A percentile compares a stretch with the other conserved stretches of the same genome.
Conservation (phyloP, 208 protist species). For the Leishmania tropica region DNA sequence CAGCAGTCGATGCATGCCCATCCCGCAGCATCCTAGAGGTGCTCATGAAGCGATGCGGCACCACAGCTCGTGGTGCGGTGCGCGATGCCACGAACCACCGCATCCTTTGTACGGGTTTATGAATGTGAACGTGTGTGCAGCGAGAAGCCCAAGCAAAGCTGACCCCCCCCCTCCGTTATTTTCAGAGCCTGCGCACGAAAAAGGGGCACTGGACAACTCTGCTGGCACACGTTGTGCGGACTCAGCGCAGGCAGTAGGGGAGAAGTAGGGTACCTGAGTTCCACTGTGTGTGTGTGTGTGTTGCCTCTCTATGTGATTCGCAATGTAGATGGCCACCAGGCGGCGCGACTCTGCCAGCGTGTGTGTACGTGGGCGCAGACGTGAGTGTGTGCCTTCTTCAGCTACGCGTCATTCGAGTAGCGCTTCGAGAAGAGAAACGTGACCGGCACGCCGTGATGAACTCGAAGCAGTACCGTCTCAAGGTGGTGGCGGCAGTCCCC, state of each 20-base stretch:
- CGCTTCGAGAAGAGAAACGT: neutral
- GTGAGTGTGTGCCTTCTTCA: neutral
- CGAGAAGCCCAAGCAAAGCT: neutral
- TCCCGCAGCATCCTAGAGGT: neutral
- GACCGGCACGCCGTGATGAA: neutral
- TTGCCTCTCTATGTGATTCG: neutral
- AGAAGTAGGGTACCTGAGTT: neutral
- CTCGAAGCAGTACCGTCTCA: neutral
- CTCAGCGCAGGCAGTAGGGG: neutral
- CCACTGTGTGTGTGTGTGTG: neutral
- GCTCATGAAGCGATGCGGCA: constrained; percentile 3
- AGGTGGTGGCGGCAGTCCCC: neutral
- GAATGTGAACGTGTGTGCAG: neutral
- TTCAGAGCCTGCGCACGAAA: neutral
- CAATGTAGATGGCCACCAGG: neutral
- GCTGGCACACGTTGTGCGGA: neutral
- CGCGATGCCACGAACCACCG: neutral
- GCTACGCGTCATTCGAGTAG: neutral
- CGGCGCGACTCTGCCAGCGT: too few species aligned
- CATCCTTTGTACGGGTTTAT: neutral
- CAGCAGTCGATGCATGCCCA: neutral
- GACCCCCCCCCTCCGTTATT: too few species aligned
- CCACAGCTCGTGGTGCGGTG: neutral
- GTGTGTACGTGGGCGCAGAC: neutral
- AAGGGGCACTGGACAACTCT: neutral